phyloP scores from a whole-genome alignment of 306 rosid species.

The Glycine latifolia region DNA sequence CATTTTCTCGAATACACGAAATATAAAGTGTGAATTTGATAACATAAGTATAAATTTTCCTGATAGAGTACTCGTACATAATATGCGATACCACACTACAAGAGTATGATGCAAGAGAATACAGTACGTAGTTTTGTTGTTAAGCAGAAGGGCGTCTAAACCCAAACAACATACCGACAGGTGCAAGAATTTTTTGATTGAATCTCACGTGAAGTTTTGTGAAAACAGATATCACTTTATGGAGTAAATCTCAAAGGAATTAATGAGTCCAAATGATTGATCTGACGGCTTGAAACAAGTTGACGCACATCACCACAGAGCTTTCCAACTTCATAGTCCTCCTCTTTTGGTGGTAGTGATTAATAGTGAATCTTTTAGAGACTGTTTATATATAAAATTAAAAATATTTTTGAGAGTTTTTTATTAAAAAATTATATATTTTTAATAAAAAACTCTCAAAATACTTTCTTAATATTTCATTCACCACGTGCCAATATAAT shows the following conservation, averaged over 20 bases:
- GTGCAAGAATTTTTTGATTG: slow-evolving; percentile 2
- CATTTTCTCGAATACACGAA: too few species aligned
- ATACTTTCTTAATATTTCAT: too few species aligned
- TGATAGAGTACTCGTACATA: too few species aligned
- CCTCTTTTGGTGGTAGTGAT: neutral
- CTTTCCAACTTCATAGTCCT: slow-evolving; percentile 14
- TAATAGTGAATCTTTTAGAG: too few species aligned
- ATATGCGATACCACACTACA: too few species aligned
- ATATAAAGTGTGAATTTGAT: too few species aligned
- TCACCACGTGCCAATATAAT: slow-evolving; percentile 29
- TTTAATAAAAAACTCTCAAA: too few species aligned
- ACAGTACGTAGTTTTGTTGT: neutral
- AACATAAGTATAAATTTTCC: too few species aligned
- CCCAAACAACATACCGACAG: slow-evolving; percentile 25
- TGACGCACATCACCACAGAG: neutral
- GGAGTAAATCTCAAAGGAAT: slow-evolving; percentile 23
- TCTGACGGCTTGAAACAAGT: slow-evolving; percentile 11
- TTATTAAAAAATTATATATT: too few species aligned
- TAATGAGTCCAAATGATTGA: neutral
- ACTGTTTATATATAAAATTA: too few species aligned
- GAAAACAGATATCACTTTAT: slow-evolving; percentile 25
- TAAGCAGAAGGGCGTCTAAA: neutral
- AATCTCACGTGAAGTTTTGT: neutral
- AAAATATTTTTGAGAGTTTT: too few species aligned
- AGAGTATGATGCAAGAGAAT: neutral